Percentiles rank a stretch among this genome's conserved stretches.
phyloP scores from a whole-genome alignment of 176 grass and related monocot genomes.

The Elaeis guineensis region DNA sequence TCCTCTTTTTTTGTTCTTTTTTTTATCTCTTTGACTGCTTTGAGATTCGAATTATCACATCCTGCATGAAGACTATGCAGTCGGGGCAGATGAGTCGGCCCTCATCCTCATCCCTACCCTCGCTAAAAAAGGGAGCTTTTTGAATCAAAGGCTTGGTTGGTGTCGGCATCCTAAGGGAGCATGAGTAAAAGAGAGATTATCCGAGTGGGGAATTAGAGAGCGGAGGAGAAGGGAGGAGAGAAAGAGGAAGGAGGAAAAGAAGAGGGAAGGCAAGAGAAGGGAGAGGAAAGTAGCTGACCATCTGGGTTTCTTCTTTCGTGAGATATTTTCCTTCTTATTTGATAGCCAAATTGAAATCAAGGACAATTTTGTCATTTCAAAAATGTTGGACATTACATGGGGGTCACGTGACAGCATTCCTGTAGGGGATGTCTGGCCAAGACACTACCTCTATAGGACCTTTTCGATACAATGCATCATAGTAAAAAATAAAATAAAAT shows the following conservation, averaged over 20 bases:
- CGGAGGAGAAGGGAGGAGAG: neutral
- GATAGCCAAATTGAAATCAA: too few species aligned
- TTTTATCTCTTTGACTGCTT: too few species aligned
- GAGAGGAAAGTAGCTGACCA: slow-evolving; percentile 1
- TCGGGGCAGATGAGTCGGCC: slow-evolving; percentile 49
- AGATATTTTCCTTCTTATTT: too few species aligned
- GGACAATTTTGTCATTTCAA: too few species aligned
- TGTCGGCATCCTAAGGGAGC: slow-evolving; percentile 1
- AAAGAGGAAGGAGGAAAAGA: neutral
- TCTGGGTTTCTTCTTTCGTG: neutral
- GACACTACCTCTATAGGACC: too few species aligned
- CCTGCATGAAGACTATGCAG: slow-evolving; percentile 90
- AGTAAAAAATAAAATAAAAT: too few species aligned
- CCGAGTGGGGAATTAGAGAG: slow-evolving; percentile 8
- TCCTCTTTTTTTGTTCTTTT: too few species aligned
- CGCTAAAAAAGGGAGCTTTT: slow-evolving; percentile 26
- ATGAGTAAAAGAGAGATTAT: slow-evolving; percentile 7
- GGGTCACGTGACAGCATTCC: too few species aligned
- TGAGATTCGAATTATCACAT: too few species aligned
- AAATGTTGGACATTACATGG: too few species aligned
- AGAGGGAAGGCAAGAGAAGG: slow-evolving; percentile 13
- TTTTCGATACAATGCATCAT: too few species aligned
- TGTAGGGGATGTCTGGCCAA: too few species aligned
- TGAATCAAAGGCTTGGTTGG: neutral
- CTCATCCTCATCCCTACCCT: slow-evolving; percentile 38